Percentiles rank a stretch among this genome's conserved stretches.
phyloP scores from a whole-genome alignment of 2,329 filamentous ascomycete species.

The Penicillium janthinellum region DNA sequence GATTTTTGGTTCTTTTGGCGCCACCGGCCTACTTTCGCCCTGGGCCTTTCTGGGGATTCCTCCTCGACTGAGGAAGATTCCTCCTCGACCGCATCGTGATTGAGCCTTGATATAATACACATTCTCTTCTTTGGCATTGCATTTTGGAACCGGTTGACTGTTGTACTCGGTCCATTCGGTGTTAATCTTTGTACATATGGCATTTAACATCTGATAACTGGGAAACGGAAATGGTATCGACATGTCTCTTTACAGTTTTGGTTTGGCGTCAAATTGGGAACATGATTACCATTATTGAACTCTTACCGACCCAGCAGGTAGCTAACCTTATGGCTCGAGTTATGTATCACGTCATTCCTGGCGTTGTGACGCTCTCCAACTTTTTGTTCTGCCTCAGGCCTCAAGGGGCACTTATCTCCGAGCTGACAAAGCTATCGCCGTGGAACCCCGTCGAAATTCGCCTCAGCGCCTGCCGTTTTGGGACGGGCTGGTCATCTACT shows the following conservation, averaged over 20 bases:
- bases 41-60: not conserved
- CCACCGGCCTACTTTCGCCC: not conserved
- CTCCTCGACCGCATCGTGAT: not conserved
- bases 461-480: conserved; percentile 20
- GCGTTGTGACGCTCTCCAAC: not conserved
- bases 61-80: not conserved
- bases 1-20: not conserved
- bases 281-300: not conserved
- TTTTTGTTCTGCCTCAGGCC: conserved; percentile 6
- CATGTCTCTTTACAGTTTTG: not conserved
- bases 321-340: not conserved
- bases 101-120: conserved; percentile 5
- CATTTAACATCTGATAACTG: not conserved
- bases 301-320: not conserved
- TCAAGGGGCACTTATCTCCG: conserved; percentile 26
- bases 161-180: not conserved
- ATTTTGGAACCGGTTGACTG: not conserved
- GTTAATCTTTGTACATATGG: not conserved
- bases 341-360: not conserved
- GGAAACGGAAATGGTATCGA: not conserved
- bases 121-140: not conserved
- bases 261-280: not conserved
- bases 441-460: conserved; percentile 35
- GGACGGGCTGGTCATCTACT: conserved; percentile 5
- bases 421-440: conserved; percentile 37